Conservation (phyloP, 2,329 filamentous ascomycete species). For the Epichloe aotearoae region DNA sequence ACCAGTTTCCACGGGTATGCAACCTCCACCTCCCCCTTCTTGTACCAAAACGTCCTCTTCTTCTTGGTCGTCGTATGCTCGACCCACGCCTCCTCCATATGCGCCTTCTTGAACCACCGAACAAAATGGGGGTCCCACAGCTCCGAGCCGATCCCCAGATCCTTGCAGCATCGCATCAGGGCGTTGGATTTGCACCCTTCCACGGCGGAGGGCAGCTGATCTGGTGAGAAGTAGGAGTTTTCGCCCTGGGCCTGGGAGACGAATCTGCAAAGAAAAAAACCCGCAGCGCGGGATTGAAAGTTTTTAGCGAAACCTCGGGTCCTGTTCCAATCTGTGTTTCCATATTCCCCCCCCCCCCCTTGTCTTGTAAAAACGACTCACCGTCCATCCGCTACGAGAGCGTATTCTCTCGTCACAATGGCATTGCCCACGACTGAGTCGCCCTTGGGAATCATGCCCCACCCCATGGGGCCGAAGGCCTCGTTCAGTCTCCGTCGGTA, state of each 20-base stretch:
- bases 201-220: slow-evolving; percentile 83
- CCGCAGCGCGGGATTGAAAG: not conserved
- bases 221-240: slow-evolving; percentile 81
- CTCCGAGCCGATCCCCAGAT: slow-evolving; percentile 86
- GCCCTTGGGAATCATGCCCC: slow-evolving; percentile 82
- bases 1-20: slow-evolving; percentile 43
- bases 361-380: slow-evolving; percentile 33
- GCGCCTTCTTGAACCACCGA: slow-evolving; percentile 60
- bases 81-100: slow-evolving; percentile 73
- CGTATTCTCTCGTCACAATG: slow-evolving; percentile 80
- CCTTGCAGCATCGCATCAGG: slow-evolving; percentile 96
- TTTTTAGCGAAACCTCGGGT: too few relatives aligned
- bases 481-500: slow-evolving; percentile 81
- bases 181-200: slow-evolving; percentile 98
- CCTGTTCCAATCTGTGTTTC: too few relatives aligned
- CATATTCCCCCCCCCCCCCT: too few relatives aligned
- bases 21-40: slow-evolving; percentile 63
- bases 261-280: slow-evolving; percentile 42
- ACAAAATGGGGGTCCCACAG: slow-evolving; percentile 90
- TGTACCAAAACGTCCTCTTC: slow-evolving; percentile 74
- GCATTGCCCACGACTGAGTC: slow-evolving; percentile 76
- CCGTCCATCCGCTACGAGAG: slow-evolving; percentile 77
- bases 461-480: slow-evolving; percentile 89
- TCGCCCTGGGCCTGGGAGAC: slow-evolving; percentile 89
- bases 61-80: slow-evolving; percentile 82